Evolutionary conservation across 176 grass and related monocot species (phyloP), one percentile per base, ranked within the genome.

Genomic region (Alopecurus myosuroides): DNA sequence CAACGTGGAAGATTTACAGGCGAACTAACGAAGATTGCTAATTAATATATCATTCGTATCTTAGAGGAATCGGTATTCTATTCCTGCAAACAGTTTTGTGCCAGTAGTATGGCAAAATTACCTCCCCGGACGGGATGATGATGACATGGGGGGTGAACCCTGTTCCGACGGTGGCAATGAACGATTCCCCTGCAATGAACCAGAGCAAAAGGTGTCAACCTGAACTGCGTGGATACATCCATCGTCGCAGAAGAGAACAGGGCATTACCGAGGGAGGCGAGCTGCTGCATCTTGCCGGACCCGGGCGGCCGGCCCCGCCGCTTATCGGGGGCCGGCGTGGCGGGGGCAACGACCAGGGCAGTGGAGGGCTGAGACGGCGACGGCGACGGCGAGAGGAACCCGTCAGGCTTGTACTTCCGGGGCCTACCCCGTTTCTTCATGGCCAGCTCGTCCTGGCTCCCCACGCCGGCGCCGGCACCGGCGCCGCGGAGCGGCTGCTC

Each of bases 131-230:
- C 40, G 83, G 62, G 55, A 94, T 84, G 39, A 55, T 90, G 36
- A 94, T 87, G 30, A 91, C 74, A 65, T 94, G 92, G 25, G 92
- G 92, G 17, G 92, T 94, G 63, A 94, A 94, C 3, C 92, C 92
- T 65, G 84, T 90, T 64, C 92, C 92, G 64, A 89, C 92, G 41
- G 92, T 80, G 48, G 85, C 84, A 7, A 76, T 82, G 70, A 90
- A 86, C 18, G 86, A 94, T 71, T 94, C 86, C 2, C 92, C 92
- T 94, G 11, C 40, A 84, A 4, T 40, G 18, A n/a, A 52, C 39
- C 0, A 12, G 15, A 81, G 51, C 0, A 1, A 17, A 68, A 48
- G 2, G 11, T 44, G 39, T 29, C 69, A 72, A n/a, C n/a, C n/a
- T n/a, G n/a, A n/a, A n/a, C n/a, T n/a, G n/a, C n/a, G n/a, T n/a